Conservation (phyloP, 1,284 basidiomycete species). For the Marasmius fiardii region DNA sequence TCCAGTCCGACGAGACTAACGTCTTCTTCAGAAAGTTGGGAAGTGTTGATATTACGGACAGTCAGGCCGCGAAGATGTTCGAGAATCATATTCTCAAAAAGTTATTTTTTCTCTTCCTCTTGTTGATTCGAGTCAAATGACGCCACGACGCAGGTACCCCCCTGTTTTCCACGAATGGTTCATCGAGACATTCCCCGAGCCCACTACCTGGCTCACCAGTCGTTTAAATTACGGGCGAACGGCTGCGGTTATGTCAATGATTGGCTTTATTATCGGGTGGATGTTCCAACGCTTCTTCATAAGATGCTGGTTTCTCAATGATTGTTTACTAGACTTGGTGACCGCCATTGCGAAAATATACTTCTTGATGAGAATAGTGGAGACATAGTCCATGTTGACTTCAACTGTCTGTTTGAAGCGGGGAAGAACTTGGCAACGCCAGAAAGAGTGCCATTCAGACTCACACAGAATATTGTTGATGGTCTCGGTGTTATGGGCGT, state of each 20-base stretch:
- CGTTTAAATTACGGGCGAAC: slow-evolving; percentile 88
- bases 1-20: not conserved
- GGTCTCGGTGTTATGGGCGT: slow-evolving; percentile 93
- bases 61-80: slow-evolving; percentile 40
- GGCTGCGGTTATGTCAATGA: slow-evolving; percentile 98
- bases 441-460: slow-evolving; percentile 92
- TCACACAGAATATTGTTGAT: slow-evolving; percentile 94
- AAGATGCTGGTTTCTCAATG: not conserved
- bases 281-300: slow-evolving; percentile 23
- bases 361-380: slow-evolving; percentile 88
- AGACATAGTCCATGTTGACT: slow-evolving; percentile 95
- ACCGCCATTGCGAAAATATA: slow-evolving; percentile 97
- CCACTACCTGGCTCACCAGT: slow-evolving; percentile 90
- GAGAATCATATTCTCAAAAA: slow-evolving; percentile 52
- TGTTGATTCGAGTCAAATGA: slow-evolving; percentile 7
- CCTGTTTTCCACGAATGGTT: slow-evolving; percentile 99
- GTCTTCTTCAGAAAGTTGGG: not conserved
- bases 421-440: slow-evolving; percentile 88
- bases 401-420: slow-evolving; percentile 99
- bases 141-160: slow-evolving; percentile 49
- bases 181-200: slow-evolving; percentile 94
- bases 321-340: slow-evolving; percentile 73
- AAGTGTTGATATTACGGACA: not conserved
- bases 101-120: slow-evolving; percentile 35
- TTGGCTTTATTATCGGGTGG: slow-evolving; percentile 94